Evolutionary conservation across 176 grass and related monocot species (phyloP), one percentile per base, ranked within the genome.

Genomic region (sorghum (Sorghum bicolor)): DNA sequence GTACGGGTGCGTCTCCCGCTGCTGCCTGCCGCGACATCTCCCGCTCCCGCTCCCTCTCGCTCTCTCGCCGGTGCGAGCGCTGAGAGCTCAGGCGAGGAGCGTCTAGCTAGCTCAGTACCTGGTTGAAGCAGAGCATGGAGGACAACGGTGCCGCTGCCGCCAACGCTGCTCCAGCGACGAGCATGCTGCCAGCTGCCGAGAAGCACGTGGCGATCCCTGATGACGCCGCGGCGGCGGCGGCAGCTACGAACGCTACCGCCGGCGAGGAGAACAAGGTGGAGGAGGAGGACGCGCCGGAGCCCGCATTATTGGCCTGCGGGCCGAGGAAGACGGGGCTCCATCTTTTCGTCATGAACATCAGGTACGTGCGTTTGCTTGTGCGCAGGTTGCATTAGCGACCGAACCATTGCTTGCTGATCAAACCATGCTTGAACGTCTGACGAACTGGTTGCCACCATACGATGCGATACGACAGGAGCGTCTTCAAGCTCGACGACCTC

Each of bases 401-500:
- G 10, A 6, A 17, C 45, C 19, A 55, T 55, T 22, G 20, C 57
- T 55, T 22, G 20, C 57, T 60, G n/a, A 26, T 62, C 24, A 3
- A 62, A 62, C 0, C 55, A 60, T 60, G 55, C 44, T 48, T 28
- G 12, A 47, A 47, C 10, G 1, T 65, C n/a, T 71, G 10, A 43
- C 31, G 15, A 17, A 39, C 24, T n/a, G n/a, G n/a, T 71, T 57
- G 37, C 70, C 20, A 9, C 89, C 89, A 98, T 87, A 19, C 16
- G 47, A 48, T 6, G 1, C 47, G 5, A 50, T 6, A 91, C 3
- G 24, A 20, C 89, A 99, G 96, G 87, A 53, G 86, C 20, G 87
- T 99, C 37, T 96, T 94, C 89, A 99, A 90, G 89, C 71, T 96
- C 64, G 96, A 99, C 40, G 93, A 92, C 26, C 89, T 99, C 26